Conservation (phyloP, 768 basidiomycete genomes). For the Psilocybe azurescens region DNA sequence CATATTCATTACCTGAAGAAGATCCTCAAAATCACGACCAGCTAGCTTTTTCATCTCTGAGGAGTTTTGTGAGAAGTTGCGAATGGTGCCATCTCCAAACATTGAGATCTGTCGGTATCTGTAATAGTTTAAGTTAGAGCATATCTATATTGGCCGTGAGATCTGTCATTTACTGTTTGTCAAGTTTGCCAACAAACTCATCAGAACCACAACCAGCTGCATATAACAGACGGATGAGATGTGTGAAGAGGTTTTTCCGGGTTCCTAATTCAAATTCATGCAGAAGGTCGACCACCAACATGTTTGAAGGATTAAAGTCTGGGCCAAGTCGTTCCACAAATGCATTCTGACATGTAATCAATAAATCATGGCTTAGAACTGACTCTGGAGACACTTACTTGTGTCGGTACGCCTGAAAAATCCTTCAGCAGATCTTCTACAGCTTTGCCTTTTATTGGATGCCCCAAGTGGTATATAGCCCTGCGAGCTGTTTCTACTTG, state of each 20-base stretch:
- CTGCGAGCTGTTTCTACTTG: slow-evolving; percentile 11
- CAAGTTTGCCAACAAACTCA: slow-evolving; percentile 29
- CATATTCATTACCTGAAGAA: slow-evolving; percentile 29
- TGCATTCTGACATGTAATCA: slow-evolving; percentile 25
- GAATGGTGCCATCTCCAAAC: slow-evolving; percentile 39
- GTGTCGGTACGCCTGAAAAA: slow-evolving; percentile 32
- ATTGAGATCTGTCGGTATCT: slow-evolving; percentile 34
- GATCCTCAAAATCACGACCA: slow-evolving; percentile 45
- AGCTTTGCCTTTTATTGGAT: slow-evolving; percentile 1
- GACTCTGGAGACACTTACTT: slow-evolving; percentile 17
- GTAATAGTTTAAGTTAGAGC: too few species aligned
- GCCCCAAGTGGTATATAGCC: slow-evolving; percentile 11
- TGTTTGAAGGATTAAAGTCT: slow-evolving; percentile 26
- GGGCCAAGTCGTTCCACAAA: slow-evolving; percentile 30
- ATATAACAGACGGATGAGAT: slow-evolving; percentile 40
- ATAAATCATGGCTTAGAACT: not conserved
- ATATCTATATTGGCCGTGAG: slow-evolving; percentile 1
- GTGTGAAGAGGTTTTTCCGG: slow-evolving; percentile 42
- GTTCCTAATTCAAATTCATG: slow-evolving; percentile 47
- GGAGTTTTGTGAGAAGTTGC: slow-evolving; percentile 37
- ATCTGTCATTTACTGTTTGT: slow-evolving; percentile 31
- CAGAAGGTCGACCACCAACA: slow-evolving; percentile 40
- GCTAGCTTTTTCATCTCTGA: slow-evolving; percentile 40
- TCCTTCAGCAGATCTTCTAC: slow-evolving; percentile 28
- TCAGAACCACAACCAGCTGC: slow-evolving; percentile 24